Percentiles rank a stretch among this genome's conserved stretches.
Conservation (phyloP, 768 basidiomycete species). For the Boletus eberwhitei region DNA sequence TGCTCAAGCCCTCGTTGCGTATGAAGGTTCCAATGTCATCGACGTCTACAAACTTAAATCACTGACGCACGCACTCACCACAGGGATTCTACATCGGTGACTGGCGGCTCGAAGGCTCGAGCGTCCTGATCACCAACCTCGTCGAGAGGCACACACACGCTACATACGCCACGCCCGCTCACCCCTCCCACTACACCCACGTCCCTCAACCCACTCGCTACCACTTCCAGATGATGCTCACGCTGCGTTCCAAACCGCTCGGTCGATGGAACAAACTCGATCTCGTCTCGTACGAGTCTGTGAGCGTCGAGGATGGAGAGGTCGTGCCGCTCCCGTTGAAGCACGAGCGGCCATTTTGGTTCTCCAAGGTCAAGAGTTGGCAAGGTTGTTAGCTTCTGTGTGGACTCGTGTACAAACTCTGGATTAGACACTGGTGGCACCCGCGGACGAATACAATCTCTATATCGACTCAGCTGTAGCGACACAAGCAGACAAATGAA, state of each 20-base stretch:
- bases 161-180: not conserved
- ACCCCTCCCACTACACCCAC: slow-evolving; percentile 8
- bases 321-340: slow-evolving; percentile 65
- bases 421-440: no score
- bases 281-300: slow-evolving; percentile 67
- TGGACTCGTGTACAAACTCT: not conserved
- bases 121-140: slow-evolving; percentile 60
- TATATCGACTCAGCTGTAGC: not conserved
- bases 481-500: not conserved
- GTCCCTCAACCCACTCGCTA: slow-evolving; percentile 42
- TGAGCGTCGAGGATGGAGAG: slow-evolving; percentile 76
- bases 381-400: slow-evolving; percentile 17
- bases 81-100: slow-evolving; percentile 72
- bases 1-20: slow-evolving; percentile 70
- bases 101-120: slow-evolving; percentile 66
- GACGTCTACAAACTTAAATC: not conserved
- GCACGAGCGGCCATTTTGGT: slow-evolving; percentile 90
- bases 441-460: no score
- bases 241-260: slow-evolving; percentile 65
- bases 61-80: slow-evolving; percentile 1
- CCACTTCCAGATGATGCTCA: slow-evolving; percentile 69
- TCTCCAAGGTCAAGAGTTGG: slow-evolving; percentile 84
- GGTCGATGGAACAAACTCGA: slow-evolving; percentile 85
- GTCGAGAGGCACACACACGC: slow-evolving; percentile 38
- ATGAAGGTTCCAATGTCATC: slow-evolving; percentile 54